Percentiles rank a stretch among this genome's conserved stretches.
These are phyloP conservation scores for Xylaria sp. DNA, from an alignment of 495 filamentous ascomycete species.

Conservation along the genomic window DNA sequence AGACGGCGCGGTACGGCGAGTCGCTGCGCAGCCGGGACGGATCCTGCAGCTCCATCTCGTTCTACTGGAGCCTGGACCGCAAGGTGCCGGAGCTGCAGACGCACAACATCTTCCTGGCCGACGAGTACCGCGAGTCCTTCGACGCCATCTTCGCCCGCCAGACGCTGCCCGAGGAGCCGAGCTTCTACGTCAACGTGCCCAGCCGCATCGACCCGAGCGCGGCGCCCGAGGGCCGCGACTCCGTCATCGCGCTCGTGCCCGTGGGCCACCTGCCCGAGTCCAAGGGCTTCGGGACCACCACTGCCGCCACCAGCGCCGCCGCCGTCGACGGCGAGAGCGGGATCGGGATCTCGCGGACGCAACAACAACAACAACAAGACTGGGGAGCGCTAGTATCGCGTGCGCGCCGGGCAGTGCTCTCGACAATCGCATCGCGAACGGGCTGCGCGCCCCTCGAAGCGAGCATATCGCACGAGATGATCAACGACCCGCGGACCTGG, in stretches of 20 bases:
- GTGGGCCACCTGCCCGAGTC: constrained; percentile 62
- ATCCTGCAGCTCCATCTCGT: constrained; percentile 74
- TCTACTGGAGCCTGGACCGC: constrained; percentile 71
- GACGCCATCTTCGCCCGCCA: constrained; percentile 74
- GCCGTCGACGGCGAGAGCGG: constrained; percentile 39
- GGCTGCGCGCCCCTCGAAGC: constrained; percentile 51
- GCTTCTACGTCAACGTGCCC: constrained; percentile 78
- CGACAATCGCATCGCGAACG: constrained; percentile 62
- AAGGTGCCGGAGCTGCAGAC: constrained; percentile 64
- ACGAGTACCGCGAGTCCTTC: constrained; percentile 71
- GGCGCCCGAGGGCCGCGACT: constrained; percentile 66
- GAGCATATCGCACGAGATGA: constrained; percentile 61
- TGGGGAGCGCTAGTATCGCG: constrained; percentile 60
- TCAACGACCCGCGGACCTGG: constrained; percentile 70
- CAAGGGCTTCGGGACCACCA: constrained; percentile 25
- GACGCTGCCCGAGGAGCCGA: constrained; percentile 65
- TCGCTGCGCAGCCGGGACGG: constrained; percentile 56
- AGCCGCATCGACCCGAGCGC: constrained; percentile 68
- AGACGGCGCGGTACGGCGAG: constrained; percentile 46
- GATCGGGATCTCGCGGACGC: constrained; percentile 41
- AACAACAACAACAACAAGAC: too few species aligned
- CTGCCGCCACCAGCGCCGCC: too few species aligned
- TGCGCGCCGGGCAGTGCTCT: constrained; percentile 60
- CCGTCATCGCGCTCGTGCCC: constrained; percentile 70
- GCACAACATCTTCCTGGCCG: constrained; percentile 78